phyloP scores from a whole-genome alignment of 2,329 filamentous ascomycete genomes.

The Stagonosporopsis tanaceti region DNA sequence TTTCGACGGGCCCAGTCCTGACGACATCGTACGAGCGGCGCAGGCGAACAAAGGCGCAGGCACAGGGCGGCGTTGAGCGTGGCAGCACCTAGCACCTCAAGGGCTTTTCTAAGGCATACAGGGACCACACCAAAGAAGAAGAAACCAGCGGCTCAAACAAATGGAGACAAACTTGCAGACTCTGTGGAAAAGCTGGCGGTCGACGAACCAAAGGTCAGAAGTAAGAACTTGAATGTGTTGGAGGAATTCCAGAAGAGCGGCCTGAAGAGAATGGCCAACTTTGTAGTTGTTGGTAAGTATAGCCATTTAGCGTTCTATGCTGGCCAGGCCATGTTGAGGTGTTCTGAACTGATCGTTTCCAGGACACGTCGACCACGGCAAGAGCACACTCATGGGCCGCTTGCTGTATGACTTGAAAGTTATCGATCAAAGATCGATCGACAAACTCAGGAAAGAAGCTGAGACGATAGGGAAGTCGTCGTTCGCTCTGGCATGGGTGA shows the following conservation, averaged over 20 bases:
- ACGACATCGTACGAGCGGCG: constrained; percentile 86
- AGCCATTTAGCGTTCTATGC: neutral
- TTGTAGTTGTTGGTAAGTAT: constrained; percentile 84
- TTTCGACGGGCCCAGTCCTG: constrained; percentile 87
- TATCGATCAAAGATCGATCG: constrained; percentile 85
- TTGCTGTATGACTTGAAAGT: constrained; percentile 87
- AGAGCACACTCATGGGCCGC: constrained; percentile 97
- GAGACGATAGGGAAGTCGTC: constrained; percentile 93
- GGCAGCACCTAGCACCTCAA: constrained; percentile 10
- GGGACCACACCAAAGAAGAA: constrained; percentile 42
- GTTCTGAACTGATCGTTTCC: constrained; percentile 10
- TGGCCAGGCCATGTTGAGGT: no score
- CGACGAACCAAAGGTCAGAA: constrained; percentile 64
- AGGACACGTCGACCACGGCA: constrained; percentile 97
- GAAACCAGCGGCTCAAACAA: constrained; percentile 19
- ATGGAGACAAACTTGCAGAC: constrained; percentile 51
- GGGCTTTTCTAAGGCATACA: constrained; percentile 33
- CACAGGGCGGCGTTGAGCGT: constrained; percentile 44
- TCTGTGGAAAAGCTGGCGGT: constrained; percentile 59
- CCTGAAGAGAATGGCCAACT: constrained; percentile 83
- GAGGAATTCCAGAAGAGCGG: constrained; percentile 79
- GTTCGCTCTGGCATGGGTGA: constrained; percentile 95
- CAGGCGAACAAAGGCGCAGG: constrained; percentile 64
- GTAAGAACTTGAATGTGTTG: constrained; percentile 85
- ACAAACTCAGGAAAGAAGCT: constrained; percentile 87